Conservation (phyloP, 768 basidiomycete genomes). For the Coprinopsis strossmayeri region DNA sequence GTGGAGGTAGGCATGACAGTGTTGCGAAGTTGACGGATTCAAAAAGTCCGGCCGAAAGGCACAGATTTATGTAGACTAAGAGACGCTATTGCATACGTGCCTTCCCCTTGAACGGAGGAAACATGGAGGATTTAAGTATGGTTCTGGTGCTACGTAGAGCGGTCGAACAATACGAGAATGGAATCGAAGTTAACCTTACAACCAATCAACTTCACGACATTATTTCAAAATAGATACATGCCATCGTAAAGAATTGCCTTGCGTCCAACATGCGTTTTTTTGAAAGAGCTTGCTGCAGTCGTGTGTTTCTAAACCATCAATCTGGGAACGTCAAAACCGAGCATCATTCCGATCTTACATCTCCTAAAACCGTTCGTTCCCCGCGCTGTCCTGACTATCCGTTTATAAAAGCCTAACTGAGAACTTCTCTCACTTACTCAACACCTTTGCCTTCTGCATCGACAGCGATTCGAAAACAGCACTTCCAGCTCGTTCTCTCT, state of each 20-base stretch:
- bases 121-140: too few relatives aligned
- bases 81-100: too few relatives aligned
- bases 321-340: conserved; percentile 18
- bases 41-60: too few relatives aligned
- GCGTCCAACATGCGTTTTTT: conserved; percentile 20
- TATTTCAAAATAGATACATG: conserved; percentile 1
- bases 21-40: too few relatives aligned
- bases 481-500: conserved; percentile 8
- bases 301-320: conserved; percentile 20
- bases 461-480: conserved; percentile 2
- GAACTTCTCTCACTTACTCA: conserved; percentile 8
- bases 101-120: too few relatives aligned
- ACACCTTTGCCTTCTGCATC: conserved; percentile 9
- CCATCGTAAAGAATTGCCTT: conserved; percentile 16
- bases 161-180: too few relatives aligned
- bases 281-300: conserved; percentile 14
- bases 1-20: too few relatives aligned
- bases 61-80: too few relatives aligned
- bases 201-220: too few relatives aligned
- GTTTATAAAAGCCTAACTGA: conserved; percentile 17
- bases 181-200: too few relatives aligned
- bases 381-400: conserved; percentile 22
- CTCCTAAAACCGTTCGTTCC: conserved; percentile 20
- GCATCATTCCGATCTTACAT: conserved; percentile 23
- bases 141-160: too few relatives aligned